A percentile compares a stretch with the other conserved stretches of the same genome.
phyloP scores from a whole-genome alignment of 2,329 filamentous ascomycete genomes.

The Scedosporium boydii region DNA sequence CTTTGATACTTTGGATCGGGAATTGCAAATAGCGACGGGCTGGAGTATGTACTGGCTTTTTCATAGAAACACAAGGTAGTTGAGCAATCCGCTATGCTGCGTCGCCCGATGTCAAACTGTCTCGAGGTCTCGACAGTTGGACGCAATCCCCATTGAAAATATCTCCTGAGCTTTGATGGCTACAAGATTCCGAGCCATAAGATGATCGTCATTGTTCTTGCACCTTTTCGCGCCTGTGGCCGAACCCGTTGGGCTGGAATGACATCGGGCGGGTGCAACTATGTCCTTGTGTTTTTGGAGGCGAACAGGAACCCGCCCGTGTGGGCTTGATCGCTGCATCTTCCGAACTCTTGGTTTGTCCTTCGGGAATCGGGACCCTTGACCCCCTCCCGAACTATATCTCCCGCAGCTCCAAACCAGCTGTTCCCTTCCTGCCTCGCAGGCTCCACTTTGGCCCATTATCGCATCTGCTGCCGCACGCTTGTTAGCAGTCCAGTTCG shows the following conservation, averaged over 20 bases:
- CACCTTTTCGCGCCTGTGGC: background rate
- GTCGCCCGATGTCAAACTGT: background rate
- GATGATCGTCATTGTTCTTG: background rate
- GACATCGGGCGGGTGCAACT: background rate
- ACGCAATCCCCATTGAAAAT: too few relatives aligned
- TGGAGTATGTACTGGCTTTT: too few relatives aligned
- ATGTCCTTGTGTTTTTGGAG: background rate
- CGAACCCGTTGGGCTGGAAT: background rate
- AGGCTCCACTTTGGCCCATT: background rate
- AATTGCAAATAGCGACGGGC: too few relatives aligned
- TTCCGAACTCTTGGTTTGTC: background rate
- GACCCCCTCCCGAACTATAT: background rate
- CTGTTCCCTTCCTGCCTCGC: background rate
- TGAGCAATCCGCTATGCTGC: too few relatives aligned
- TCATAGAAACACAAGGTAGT: too few relatives aligned
- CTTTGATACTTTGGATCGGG: too few relatives aligned
- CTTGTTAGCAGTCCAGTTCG: too few relatives aligned
- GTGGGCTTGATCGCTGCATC: background rate
- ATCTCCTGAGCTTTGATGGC: background rate
- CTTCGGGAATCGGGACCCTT: background rate
- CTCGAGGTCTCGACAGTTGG: background rate
- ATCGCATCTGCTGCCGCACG: background rate
- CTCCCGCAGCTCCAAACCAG: background rate
- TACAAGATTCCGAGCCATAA: background rate
- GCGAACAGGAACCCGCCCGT: background rate